Evolutionary conservation across 2,329 filamentous ascomycete species (phyloP).

Genomic region (Phaeoacremonium minimum): DNA sequence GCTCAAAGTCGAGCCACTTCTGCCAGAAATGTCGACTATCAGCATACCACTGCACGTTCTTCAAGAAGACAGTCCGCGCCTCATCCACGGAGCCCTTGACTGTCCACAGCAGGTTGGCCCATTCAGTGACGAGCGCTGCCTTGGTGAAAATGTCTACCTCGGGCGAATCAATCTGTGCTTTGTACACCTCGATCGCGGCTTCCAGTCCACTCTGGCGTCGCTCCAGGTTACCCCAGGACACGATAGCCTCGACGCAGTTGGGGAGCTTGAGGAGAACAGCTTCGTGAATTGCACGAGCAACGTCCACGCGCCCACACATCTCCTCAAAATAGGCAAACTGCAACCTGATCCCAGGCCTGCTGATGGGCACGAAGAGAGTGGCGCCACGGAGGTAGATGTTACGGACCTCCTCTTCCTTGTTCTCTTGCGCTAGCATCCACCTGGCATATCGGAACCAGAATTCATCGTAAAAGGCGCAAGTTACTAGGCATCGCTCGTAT

Average conservation of each 20-base stretch:
- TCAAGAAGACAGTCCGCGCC: slow-evolving; percentile 77
- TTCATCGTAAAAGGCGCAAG: slow-evolving; percentile 91
- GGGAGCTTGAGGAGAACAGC: slow-evolving; percentile 74
- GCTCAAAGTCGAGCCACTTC: slow-evolving; percentile 83
- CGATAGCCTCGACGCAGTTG: slow-evolving; percentile 79
- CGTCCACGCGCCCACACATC: slow-evolving; percentile 67
- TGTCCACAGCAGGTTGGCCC: slow-evolving; percentile 84
- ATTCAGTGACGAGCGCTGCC: slow-evolving; percentile 81
- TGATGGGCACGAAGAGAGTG: slow-evolving; percentile 81
- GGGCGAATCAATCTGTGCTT: slow-evolving; percentile 71
- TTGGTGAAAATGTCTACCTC: slow-evolving; percentile 75
- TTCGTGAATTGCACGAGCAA: slow-evolving; percentile 80
- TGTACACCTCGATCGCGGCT: slow-evolving; percentile 78
- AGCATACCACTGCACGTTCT: slow-evolving; percentile 78
- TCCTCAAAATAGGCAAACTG: slow-evolving; percentile 97
- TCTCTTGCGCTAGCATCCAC: slow-evolving; percentile 81
- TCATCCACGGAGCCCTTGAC: slow-evolving; percentile 76
- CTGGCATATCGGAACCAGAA: slow-evolving; percentile 97
- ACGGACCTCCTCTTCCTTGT: slow-evolving; percentile 83
- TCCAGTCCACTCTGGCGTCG: slow-evolving; percentile 80
- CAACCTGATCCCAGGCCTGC: slow-evolving; percentile 75
- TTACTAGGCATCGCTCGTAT: slow-evolving; percentile 91
- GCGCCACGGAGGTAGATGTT: slow-evolving; percentile 88
- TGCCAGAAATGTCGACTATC: slow-evolving; percentile 89
- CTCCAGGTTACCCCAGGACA: slow-evolving; percentile 82